Base-by-base conservation (phyloP, 2,329 filamentous ascomycete species). In the Fusarium liriodendri region DNA sequence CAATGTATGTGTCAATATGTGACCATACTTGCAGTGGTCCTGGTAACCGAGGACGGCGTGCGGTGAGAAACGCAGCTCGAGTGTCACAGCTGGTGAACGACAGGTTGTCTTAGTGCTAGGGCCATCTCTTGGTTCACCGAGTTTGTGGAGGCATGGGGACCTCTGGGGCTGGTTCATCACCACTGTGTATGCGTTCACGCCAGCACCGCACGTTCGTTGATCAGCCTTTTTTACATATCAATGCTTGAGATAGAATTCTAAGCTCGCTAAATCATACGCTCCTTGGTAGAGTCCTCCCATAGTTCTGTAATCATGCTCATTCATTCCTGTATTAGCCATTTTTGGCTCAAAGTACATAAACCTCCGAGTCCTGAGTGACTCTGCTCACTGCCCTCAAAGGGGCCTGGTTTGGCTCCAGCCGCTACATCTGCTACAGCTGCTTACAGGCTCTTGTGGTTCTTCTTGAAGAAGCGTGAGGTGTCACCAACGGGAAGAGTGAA, bases 401-500 rank as follows among this genome's bases (percentile, higher is more conserved):
- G 33, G 22, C 22, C 11, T 35, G 29, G 11, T 5, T 6, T 14
- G 6, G 9, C 14, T 5, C 35, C 20, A 27, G 14, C 13, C 18
- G 22, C 16, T 18, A 18, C 5, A 16, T 2, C 4, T 6, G 3
- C 16, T 18, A 18, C 5, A 16, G 3, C 3, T 6, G 3, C 7
- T 64, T 37, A 70, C 9, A 73, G 35, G 1, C 33, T 59, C 27
- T 73, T 73, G 6, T 52, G 40, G 38, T 16, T 55, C 62, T 73
- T 73, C 54, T 67, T 73, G 16, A 74, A 75, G 55, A 62, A 74
- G 11, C 65, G 55, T 4, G 75, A 77, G 0, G 75, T 77, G 25
- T 77, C 73, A 1, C 78, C 78, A 60, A 79, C 76, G 3, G 78
- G 78, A 1, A 79, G 55, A 11, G 65, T 55, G 37, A 79, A 79